These are phyloP conservation scores for Laetiporus sulphureus DNA, from an alignment of 1,284 basidiomycete species.

Conservation along the genomic window DNA sequence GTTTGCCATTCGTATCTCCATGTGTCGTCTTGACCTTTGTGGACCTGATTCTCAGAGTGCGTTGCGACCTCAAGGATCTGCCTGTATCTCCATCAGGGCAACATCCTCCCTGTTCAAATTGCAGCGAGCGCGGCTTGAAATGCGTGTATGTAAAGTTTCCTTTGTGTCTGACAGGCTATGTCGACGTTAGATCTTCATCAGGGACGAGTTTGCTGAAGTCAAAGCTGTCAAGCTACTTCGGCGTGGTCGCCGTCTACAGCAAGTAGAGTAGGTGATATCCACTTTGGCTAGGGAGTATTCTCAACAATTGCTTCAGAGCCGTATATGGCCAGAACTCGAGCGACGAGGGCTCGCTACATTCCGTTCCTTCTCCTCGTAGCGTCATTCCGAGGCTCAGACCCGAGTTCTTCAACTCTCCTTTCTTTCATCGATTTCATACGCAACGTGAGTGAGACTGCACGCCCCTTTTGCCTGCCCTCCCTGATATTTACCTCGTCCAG, in stretches of 20 bases:
- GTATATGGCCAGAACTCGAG: conserved; percentile 33
- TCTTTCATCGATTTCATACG: conserved; percentile 75
- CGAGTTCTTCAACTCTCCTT: conserved; percentile 77
- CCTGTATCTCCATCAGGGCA: conserved; percentile 40
- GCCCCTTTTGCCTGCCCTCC: conserved; percentile 5
- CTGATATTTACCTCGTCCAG: conserved; percentile 32
- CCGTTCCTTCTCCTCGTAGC: conserved; percentile 27
- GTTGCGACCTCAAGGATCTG: conserved; percentile 76
- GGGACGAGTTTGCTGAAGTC: conserved; percentile 83
- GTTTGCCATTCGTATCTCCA: too few species aligned
- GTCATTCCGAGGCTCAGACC: conserved; percentile 65
- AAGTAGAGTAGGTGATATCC: conserved; percentile 48
- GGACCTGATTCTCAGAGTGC: conserved; percentile 44
- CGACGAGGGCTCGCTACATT: conserved; percentile 40
- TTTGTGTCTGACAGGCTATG: neutral
- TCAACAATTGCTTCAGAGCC: conserved; percentile 26
- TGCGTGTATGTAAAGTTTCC: conserved; percentile 58
- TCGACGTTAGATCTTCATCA: conserved; percentile 24
- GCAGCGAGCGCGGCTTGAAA: conserved; percentile 78
- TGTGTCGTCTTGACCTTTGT: too few species aligned
- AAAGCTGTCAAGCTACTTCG: conserved; percentile 82
- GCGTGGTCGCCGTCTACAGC: conserved; percentile 77
- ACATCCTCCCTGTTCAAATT: conserved; percentile 75
- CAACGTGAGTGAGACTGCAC: conserved; percentile 56
- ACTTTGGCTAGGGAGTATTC: too few species aligned